Evolutionary conservation across 2,329 filamentous ascomycete genomes (phyloP).

Genomic region (Neurospora crassa): DNA sequence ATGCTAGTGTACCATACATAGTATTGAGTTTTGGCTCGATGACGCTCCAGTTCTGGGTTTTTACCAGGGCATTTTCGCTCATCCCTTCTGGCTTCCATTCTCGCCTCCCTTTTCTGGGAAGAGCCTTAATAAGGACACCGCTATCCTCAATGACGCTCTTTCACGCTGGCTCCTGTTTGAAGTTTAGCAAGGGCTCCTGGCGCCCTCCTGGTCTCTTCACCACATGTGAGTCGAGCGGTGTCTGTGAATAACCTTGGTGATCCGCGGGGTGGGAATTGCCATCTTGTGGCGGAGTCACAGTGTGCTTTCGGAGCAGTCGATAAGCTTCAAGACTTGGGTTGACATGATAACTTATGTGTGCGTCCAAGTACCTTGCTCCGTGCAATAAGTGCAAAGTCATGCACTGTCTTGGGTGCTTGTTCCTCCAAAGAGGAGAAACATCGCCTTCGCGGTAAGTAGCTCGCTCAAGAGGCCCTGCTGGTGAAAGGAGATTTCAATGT

Average conservation of each 20-base stretch:
- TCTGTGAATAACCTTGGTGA: neutral
- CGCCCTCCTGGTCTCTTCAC: neutral
- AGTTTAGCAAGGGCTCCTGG: neutral
- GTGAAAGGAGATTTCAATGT: neutral
- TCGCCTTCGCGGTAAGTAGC: neutral
- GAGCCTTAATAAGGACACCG: neutral
- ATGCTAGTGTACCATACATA: neutral
- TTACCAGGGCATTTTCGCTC: neutral
- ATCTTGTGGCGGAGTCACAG: neutral
- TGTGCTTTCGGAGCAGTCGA: neutral
- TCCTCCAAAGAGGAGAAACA: neutral
- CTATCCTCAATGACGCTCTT: neutral
- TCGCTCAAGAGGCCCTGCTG: neutral
- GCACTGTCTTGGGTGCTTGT: neutral
- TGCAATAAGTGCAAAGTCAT: neutral
- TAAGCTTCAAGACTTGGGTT: neutral
- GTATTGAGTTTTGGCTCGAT: neutral
- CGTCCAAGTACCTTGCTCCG: constrained; percentile 6
- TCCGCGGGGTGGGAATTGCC: neutral
- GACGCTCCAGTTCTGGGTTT: neutral
- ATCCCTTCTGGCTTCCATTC: neutral
- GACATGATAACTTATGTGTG: neutral
- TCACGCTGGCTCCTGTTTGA: no score
- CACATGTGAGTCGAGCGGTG: neutral
- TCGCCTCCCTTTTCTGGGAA: neutral